Percentiles rank a stretch among this genome's conserved stretches.
These are phyloP conservation scores for Lactifluus subvellereus DNA, from an alignment of 768 basidiomycete genomes.

Conservation along the genomic window DNA sequence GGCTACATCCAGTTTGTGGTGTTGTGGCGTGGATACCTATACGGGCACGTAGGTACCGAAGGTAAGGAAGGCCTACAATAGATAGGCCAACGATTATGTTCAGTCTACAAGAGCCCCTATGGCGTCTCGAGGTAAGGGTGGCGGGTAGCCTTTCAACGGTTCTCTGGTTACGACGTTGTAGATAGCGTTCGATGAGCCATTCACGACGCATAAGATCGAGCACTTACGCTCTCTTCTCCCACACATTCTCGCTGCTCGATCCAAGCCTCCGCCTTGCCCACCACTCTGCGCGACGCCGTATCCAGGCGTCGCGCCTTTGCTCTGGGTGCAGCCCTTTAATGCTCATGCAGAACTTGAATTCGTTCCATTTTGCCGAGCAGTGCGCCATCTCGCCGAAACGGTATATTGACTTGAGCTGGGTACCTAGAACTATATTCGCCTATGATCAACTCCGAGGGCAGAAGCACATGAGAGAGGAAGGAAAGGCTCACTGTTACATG, in stretches of 20 bases:
- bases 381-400: conserved; percentile 69
- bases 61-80: neutral
- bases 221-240: conserved; percentile 80
- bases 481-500: conserved; percentile 53
- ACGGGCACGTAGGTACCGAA: neutral
- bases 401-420: conserved; percentile 82
- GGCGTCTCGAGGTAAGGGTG: conserved; percentile 7
- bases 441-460: neutral
- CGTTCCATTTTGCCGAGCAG: conserved; percentile 75
- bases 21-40: neutral
- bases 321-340: conserved; percentile 74
- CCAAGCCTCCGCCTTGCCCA: conserved; percentile 75
- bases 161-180: conserved; percentile 33
- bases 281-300: conserved; percentile 85
- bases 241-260: conserved; percentile 91
- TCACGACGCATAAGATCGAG: neutral
- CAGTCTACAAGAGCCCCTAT: conserved; percentile 7
- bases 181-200: neutral
- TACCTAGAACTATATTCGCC: conserved; percentile 32
- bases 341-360: conserved; percentile 93
- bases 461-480: neutral
- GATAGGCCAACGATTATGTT: neutral
- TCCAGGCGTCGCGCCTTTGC: conserved; percentile 76
- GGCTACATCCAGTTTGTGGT: neutral
- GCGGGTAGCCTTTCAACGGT: conserved; percentile 48